phyloP scores from a whole-genome alignment of 768 basidiomycete species.

The Boletus sp. region DNA sequence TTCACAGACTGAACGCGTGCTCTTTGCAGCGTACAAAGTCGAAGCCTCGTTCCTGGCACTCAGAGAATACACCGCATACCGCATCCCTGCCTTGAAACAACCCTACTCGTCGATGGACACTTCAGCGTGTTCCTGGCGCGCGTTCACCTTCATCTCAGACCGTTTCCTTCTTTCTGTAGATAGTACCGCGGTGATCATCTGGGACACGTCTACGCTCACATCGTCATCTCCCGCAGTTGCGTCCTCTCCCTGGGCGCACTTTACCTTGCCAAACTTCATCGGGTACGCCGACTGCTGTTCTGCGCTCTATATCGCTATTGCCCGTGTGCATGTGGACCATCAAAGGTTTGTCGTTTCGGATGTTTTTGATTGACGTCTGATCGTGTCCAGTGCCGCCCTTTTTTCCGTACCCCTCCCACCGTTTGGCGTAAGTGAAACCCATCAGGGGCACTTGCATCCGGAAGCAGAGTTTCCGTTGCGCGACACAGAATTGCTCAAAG shows the following conservation, averaged over 20 bases:
- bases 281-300: conserved; percentile 1
- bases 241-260: conserved; percentile 11
- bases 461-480: conserved; percentile 17
- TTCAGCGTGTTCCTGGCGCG: conserved; percentile 1
- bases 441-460: neutral
- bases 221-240: neutral
- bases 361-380: neutral
- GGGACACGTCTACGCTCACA: conserved; percentile 5
- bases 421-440: neutral
- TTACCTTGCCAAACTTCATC: conserved; percentile 4
- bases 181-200: conserved; percentile 8
- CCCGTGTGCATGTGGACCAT: neutral
- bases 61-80: conserved; percentile 1
- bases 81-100: neutral
- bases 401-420: conserved; percentile 12
- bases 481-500: conserved; percentile 26
- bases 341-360: conserved; percentile 9
- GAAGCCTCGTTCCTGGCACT: conserved; percentile 18
- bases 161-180: conserved; percentile 20
- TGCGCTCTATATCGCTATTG: conserved; percentile 16
- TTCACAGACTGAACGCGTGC: conserved; percentile 10
- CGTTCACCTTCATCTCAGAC: conserved; percentile 19
- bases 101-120: neutral
- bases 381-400: conserved; percentile 7
- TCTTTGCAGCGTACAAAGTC: conserved; percentile 10